Conservation (phyloP, 495 filamentous ascomycete genomes). For the Parathielavia hyrcaniae region DNA sequence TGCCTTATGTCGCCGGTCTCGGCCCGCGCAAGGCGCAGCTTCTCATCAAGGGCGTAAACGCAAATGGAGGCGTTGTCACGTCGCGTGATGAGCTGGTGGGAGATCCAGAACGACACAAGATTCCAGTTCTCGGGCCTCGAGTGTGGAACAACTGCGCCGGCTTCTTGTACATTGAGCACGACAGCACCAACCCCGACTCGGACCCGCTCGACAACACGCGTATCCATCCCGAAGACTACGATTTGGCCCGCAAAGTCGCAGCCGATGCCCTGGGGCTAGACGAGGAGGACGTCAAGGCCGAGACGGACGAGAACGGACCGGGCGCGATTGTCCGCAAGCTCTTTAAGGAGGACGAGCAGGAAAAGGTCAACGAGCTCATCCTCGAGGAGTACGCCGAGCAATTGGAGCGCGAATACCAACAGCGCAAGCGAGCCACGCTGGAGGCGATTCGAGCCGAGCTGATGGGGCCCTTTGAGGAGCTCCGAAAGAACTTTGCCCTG, state of each 20-base stretch:
- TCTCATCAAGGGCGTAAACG: constrained; percentile 82
- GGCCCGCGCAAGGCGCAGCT: constrained; percentile 87
- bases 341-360: constrained; percentile 82
- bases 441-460: constrained; percentile 95
- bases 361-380: constrained; percentile 92
- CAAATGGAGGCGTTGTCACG: constrained; percentile 73
- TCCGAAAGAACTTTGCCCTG: constrained; percentile 71
- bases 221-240: constrained; percentile 97
- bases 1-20: constrained; percentile 87
- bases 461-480: constrained; percentile 86
- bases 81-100: constrained; percentile 82
- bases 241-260: constrained; percentile 94
- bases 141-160: constrained; percentile 96
- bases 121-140: constrained; percentile 75
- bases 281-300: constrained; percentile 94
- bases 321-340: constrained; percentile 88
- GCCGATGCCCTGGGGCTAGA: constrained; percentile 94
- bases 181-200: constrained; percentile 65
- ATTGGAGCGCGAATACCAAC: constrained; percentile 83
- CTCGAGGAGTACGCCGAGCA: constrained; percentile 96
- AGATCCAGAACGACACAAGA: constrained; percentile 65
- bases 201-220: constrained; percentile 95
- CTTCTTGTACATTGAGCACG: constrained; percentile 84
- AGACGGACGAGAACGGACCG: constrained; percentile 78
- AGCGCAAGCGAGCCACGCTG: constrained; percentile 90